Evolutionary conservation across 2,329 filamentous ascomycete genomes (phyloP), one percentile per base, ranked within the genome.

Genomic region (Pyricularia sp.): DNA sequence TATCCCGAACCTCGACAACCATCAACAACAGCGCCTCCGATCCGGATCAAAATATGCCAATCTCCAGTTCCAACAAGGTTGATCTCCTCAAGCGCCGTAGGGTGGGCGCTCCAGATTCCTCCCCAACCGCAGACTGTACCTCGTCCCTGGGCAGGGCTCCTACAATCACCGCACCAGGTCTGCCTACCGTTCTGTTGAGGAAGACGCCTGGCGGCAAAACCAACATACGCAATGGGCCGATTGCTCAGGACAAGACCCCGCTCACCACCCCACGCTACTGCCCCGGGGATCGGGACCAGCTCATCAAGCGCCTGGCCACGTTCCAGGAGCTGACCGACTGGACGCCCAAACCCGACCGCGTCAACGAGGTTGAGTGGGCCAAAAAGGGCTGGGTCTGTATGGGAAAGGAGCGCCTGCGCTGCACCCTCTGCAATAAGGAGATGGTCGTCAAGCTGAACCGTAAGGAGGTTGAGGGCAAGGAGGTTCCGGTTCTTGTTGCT

Each of bases 291-390:
- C 89, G 94, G 64, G 85, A 87, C 53, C 86, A 91, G 69, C 92
- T 97, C 67, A 81, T 97, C 12, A 85, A 84, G 70, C 81, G 94
- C 28, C 80, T 99, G 31, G 88, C 88, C 66, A 96, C 91, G 0
- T 99, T 96, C 73, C 89, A 93, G 72, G 91, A 93, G 69, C 87
- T 97, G 62, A 94, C 91, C 64, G 85, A 89, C 73, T 99, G 93
- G 93, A 89, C 90, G n/a, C 89, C 91, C 0, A 97, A 97, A 74
- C 93, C 94, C 0, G 85, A 93, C 64, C 82, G 81, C 40, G 87
- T 97, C 70, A 91, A 86, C 72, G 94, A 97, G 76, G 87, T 97
- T 8, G 89, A 92, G 74, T 99, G 94, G 94, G 93, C 93, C 0
- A 96, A 93, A 78, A 81, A 90, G 66, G 93, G 93, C 0, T 99